phyloP scores from a whole-genome alignment of 192 early-diverging fungal species.

The Backusella luteola region DNA sequence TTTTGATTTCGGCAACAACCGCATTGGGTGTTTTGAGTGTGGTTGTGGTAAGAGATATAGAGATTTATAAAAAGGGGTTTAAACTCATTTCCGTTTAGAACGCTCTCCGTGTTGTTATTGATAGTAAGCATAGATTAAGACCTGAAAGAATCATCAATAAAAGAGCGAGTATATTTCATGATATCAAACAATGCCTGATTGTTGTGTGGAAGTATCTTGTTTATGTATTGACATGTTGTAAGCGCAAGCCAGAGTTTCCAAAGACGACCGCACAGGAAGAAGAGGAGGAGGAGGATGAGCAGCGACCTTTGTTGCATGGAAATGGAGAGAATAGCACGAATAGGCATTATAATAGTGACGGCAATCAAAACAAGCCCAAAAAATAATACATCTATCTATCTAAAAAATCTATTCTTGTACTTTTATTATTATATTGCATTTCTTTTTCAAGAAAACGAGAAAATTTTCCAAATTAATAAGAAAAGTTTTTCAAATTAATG shows the following conservation, averaged over 20 bases:
- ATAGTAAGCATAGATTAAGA: conserved; percentile 18
- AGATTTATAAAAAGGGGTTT: not conserved
- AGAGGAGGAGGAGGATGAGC: not conserved
- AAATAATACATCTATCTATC: too few species aligned
- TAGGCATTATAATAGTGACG: not conserved
- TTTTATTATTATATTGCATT: not conserved
- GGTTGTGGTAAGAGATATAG: conserved; percentile 38
- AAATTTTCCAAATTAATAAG: too few species aligned
- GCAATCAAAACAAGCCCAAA: not conserved
- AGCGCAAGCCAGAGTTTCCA: not conserved
- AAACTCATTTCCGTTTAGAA: not conserved
- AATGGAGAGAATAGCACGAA: not conserved
- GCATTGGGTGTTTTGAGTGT: conserved; percentile 57
- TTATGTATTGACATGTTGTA: not conserved
- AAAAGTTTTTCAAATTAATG: too few species aligned
- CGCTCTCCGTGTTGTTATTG: conserved; percentile 17
- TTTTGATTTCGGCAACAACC: conserved; percentile 76
- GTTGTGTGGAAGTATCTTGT: not conserved
- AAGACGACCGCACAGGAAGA: not conserved
- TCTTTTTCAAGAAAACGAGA: too few species aligned
- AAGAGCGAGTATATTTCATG: conserved; percentile 13
- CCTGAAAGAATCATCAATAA: conserved; percentile 22
- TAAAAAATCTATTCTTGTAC: too few species aligned
- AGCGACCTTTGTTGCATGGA: not conserved
- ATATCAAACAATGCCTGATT: not conserved